Evolutionary conservation across 345 rosid genomes (phyloP).

Genomic region (Salix viminalis): DNA sequence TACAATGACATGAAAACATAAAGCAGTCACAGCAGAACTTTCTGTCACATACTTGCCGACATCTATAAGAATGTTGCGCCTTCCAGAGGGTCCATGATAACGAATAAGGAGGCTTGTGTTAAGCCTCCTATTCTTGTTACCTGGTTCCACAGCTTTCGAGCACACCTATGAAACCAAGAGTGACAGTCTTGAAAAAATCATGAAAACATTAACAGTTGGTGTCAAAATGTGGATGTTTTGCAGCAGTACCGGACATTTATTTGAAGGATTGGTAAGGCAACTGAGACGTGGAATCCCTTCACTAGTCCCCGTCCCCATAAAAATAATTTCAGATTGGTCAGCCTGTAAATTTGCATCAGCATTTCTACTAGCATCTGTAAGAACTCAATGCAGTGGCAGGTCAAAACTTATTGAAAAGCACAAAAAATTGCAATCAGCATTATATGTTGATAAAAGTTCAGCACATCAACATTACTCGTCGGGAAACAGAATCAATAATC

Average conservation of each 20-base stretch:
- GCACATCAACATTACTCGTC: neutral
- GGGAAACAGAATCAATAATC: neutral
- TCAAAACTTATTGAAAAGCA: constrained; percentile 7
- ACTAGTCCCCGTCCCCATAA: constrained; percentile 89
- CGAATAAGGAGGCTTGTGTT: constrained; percentile 79
- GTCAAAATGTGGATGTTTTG: neutral
- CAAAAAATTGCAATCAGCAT: neutral
- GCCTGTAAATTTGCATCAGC: constrained; percentile 20
- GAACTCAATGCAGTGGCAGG: neutral
- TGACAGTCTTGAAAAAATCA: constrained; percentile 10
- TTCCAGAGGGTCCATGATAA: constrained; percentile 45
- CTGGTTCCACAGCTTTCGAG: constrained; percentile 66
- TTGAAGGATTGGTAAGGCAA: constrained; percentile 73
- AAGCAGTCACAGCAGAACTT: neutral
- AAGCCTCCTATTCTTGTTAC: constrained; percentile 68
- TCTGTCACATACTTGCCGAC: constrained; percentile 82
- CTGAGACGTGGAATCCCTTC: constrained; percentile 96
- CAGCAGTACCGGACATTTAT: constrained; percentile 67
- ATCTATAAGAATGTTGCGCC: constrained; percentile 63
- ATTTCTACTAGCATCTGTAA: constrained; percentile 39
- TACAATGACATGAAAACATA: neutral
- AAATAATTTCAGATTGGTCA: constrained; percentile 65
- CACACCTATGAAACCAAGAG: constrained; percentile 54
- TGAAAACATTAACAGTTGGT: neutral
- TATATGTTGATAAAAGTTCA: neutral